Conservation (phyloP, 768 basidiomycete species). For the Naganishia kalamii region DNA sequence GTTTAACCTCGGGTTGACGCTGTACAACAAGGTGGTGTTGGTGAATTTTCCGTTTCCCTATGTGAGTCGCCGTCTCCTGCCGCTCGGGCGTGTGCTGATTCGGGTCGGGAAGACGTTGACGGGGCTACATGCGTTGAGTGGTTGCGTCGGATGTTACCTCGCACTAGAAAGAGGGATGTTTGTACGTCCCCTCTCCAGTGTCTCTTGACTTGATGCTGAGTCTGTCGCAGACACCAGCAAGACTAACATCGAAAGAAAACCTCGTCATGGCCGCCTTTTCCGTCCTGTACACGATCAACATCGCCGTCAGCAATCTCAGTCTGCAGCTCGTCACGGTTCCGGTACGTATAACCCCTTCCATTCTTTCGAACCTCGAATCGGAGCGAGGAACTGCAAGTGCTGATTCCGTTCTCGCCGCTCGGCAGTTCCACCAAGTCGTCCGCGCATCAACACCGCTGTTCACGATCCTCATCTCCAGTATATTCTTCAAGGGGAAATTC, state of each 20-base stretch:
- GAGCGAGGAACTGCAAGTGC: background rate
- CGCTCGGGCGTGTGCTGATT: background rate
- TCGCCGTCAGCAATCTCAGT: conserved; percentile 87
- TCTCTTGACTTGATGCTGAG: background rate
- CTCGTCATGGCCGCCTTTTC: conserved; percentile 73
- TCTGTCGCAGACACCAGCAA: conserved; percentile 50
- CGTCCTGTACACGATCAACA: conserved; percentile 84
- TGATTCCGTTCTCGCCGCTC: background rate
- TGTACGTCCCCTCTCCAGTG: conserved; percentile 35
- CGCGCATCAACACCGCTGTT: conserved; percentile 89
- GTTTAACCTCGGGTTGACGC: conserved; percentile 83
- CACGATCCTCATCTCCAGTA: conserved; percentile 68
- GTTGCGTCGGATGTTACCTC: conserved; percentile 69
- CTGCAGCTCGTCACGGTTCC: conserved; percentile 82
- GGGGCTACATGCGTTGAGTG: conserved; percentile 80
- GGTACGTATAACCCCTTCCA: conserved; percentile 51
- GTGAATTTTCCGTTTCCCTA: conserved; percentile 92
- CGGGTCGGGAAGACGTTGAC: conserved; percentile 60
- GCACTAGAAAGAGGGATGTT: conserved; percentile 59
- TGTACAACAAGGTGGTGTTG: conserved; percentile 92
- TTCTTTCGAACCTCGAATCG: conserved; percentile 9
- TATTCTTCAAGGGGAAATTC: conserved; percentile 61
- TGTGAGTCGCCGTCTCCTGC: conserved; percentile 32
- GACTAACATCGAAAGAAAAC: conserved; percentile 54
- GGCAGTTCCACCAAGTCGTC: conserved; percentile 92